phyloP scores from a whole-genome alignment of 176 grass and related monocot species.

The Neostapfia colusana region DNA sequence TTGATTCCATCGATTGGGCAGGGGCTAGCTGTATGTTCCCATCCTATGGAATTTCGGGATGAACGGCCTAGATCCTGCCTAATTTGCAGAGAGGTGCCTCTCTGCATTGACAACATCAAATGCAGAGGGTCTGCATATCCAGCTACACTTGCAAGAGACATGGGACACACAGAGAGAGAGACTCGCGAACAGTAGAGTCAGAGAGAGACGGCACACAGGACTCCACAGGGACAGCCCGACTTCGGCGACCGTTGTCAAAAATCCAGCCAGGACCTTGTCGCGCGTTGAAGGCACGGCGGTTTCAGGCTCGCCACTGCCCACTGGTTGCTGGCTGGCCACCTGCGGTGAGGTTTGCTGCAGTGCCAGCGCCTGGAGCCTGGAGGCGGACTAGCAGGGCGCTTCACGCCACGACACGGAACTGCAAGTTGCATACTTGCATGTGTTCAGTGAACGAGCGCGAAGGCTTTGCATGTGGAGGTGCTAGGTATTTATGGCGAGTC shows the following conservation, averaged over 20 bases:
- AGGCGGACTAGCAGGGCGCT: not conserved
- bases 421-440: constrained; percentile 12
- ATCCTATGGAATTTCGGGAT: constrained; percentile 20
- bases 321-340: not conserved
- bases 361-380: not conserved
- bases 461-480: constrained; percentile 1
- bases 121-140: not conserved
- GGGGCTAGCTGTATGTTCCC: not conserved
- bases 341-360: not conserved
- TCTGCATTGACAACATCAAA: not conserved
- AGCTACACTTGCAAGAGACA: not conserved
- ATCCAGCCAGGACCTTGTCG: not conserved
- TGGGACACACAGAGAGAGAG: not conserved
- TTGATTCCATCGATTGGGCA: not conserved
- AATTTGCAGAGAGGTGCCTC: too few relatives aligned
- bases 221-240: constrained; percentile 10
- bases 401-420: not conserved
- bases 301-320: not conserved
- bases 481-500: constrained; percentile 29
- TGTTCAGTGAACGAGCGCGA: not conserved
- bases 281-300: not conserved
- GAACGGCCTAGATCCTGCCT: too few relatives aligned
- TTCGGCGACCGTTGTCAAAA: constrained; percentile 43
- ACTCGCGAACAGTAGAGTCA: not conserved
- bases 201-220: not conserved